A percentile compares a stretch with the other conserved stretches of the same genome.
Evolutionary conservation across 192 early-diverging fungal species (phyloP).

Genomic region (Backusella tarrabulga): DNA sequence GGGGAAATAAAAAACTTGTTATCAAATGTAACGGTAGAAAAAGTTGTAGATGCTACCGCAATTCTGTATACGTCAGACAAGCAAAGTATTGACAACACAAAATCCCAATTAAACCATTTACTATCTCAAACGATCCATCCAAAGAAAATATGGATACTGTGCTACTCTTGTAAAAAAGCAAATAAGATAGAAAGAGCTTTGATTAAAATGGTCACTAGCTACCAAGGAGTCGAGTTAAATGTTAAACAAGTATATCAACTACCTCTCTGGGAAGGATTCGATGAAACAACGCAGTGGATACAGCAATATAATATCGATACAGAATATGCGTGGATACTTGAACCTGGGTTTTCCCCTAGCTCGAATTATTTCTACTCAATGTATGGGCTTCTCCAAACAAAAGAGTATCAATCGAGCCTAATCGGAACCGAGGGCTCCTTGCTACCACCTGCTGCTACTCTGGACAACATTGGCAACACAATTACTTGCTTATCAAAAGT

Average conservation of each 20-base stretch:
- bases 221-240: not conserved
- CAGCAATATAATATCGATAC: not conserved
- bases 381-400: slow-evolving; percentile 25
- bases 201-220: not conserved
- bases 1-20: not conserved
- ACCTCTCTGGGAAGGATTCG: not conserved
- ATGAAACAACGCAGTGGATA: not conserved
- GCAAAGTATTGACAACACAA: not conserved
- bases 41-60: not conserved
- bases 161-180: not conserved
- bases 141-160: not conserved
- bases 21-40: not conserved
- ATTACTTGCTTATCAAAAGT: not conserved
- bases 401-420: slow-evolving; percentile 40
- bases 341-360: not conserved
- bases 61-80: not conserved
- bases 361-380: not conserved
- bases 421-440: slow-evolving; percentile 41
- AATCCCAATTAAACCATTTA: not conserved
- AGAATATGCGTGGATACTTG: not conserved
- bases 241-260: not conserved
- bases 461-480: not conserved
- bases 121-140: not conserved
- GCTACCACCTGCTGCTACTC: not conserved
- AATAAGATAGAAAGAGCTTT: not conserved